A percentile compares a stretch with the other conserved stretches of the same genome.
Conservation (phyloP, 2,329 filamentous ascomycete genomes). For the Scedosporium minutisporum region DNA sequence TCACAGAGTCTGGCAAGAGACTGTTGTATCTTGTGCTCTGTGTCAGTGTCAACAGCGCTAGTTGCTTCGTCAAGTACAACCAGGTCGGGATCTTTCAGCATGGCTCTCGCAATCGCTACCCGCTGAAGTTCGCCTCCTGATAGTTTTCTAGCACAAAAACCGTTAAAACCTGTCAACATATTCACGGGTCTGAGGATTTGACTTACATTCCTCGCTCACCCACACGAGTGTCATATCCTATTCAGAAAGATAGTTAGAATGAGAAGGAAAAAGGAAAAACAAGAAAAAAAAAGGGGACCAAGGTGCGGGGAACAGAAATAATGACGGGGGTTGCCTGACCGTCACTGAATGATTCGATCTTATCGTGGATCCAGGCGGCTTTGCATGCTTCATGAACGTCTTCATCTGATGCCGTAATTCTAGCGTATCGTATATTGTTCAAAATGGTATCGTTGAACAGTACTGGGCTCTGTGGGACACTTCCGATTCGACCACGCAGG, state of each 20-base stretch:
- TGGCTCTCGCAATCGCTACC: constrained; percentile 59
- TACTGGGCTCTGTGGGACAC: constrained; percentile 46
- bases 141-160: constrained; percentile 36
- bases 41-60: constrained; percentile 63
- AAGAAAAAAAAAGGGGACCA: background rate
- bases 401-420: constrained; percentile 41
- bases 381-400: constrained; percentile 45
- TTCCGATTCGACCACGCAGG: constrained; percentile 42
- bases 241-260: background rate
- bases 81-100: constrained; percentile 65
- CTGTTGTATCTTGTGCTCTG: constrained; percentile 56
- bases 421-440: constrained; percentile 50
- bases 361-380: constrained; percentile 48
- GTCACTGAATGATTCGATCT: constrained; percentile 43
- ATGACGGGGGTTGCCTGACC: constrained; percentile 20
- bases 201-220: constrained; percentile 40
- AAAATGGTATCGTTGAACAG: constrained; percentile 50
- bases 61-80: constrained; percentile 73
- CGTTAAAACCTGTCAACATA: background rate
- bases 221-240: constrained; percentile 39
- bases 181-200: background rate
- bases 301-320: background rate
- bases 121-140: constrained; percentile 59
- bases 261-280: constrained; percentile 3
- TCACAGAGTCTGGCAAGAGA: constrained; percentile 49